Evolutionary conservation across 495 filamentous ascomycete genomes (phyloP).

Genomic region (Penicillium soppii): DNA sequence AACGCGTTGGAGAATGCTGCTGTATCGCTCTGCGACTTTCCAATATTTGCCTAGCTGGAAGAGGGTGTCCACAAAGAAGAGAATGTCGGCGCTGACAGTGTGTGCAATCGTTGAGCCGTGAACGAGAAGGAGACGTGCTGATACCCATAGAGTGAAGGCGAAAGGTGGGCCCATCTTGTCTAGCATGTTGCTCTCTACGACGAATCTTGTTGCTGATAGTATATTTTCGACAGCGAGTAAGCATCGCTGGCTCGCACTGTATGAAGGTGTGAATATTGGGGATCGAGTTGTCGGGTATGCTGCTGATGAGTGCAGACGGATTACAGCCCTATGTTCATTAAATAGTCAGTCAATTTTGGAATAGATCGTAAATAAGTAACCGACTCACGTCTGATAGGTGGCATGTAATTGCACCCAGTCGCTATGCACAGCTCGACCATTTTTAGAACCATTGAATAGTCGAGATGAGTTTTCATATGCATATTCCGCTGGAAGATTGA

Average conservation of each 20-base stretch:
- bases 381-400: slow-evolving; percentile 66
- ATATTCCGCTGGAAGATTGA: slow-evolving; percentile 76
- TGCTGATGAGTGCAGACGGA: slow-evolving; percentile 87
- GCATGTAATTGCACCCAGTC: slow-evolving; percentile 91
- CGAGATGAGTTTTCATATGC: slow-evolving; percentile 68
- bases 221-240: slow-evolving; percentile 82
- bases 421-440: slow-evolving; percentile 65
- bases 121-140: slow-evolving; percentile 80
- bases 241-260: slow-evolving; percentile 77
- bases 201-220: slow-evolving; percentile 69
- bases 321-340: slow-evolving; percentile 62
- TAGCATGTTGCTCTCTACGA: slow-evolving; percentile 69
- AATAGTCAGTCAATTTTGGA: slow-evolving; percentile 13
- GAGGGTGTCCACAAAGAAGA: slow-evolving; percentile 77
- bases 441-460: slow-evolving; percentile 62
- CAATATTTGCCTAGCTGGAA: slow-evolving; percentile 77
- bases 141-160: slow-evolving; percentile 88
- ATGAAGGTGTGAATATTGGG: slow-evolving; percentile 82
- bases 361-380: background rate
- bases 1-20: slow-evolving; percentile 74
- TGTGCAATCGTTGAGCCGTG: slow-evolving; percentile 85
- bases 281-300: slow-evolving; percentile 86
- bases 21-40: slow-evolving; percentile 81
- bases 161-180: slow-evolving; percentile 82
- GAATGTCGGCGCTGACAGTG: slow-evolving; percentile 72